Evolutionary conservation across 495 filamentous ascomycete genomes (phyloP), one percentile per base, ranked within the genome.

Genomic region (Lichenothelia convexa): DNA sequence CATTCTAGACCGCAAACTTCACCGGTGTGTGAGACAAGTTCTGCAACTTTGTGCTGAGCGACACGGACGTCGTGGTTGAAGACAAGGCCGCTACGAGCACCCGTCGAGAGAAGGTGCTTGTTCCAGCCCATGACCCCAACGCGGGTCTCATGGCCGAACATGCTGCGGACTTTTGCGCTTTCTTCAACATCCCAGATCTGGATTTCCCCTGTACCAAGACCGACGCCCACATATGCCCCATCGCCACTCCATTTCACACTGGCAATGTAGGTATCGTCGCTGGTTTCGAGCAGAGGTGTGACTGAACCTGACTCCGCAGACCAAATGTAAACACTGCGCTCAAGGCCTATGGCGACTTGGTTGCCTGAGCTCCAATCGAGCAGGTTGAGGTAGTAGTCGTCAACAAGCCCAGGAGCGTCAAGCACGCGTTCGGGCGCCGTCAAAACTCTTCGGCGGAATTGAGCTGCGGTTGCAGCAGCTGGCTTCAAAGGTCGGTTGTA

Each of bases 181-280:
- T 99, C 89, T 45, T 93, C 81, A 17, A 94, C 89, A 46, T 99
- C 89, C 89, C 89, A 99, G 54, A 99, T 99, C 58, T 99, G 89
- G 27, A 95, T 81, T 51, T 99, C 89, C 42, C 89, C 89, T 9
- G 83, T 80, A 44, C 84, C 86, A 39, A 99, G 75, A 31, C 89
- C 89, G 45, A 95, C 86, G 40, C 85, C 78, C 35, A 99, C 85
- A 51, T 95, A 94, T 4, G 89, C 31, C 1, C 31, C 31, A 18
- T 99, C 89, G 31, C 78, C 80, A 45, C 87, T 94, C 89, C 91
- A 99, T 58, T 93, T 93, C 42, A 99, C 89, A 43, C 82, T 92
- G 64, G 85, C 86, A 45, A 99, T 74, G 50, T 99, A 99, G 15
- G 87, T 95, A 51, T 95, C 89, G 6, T 80, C 63, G 30, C 67